A percentile compares a stretch with the other conserved stretches of the same genome.
Evolutionary conservation across 2,329 filamentous ascomycete genomes (phyloP).

Genomic region (Zasmidium cellare): DNA sequence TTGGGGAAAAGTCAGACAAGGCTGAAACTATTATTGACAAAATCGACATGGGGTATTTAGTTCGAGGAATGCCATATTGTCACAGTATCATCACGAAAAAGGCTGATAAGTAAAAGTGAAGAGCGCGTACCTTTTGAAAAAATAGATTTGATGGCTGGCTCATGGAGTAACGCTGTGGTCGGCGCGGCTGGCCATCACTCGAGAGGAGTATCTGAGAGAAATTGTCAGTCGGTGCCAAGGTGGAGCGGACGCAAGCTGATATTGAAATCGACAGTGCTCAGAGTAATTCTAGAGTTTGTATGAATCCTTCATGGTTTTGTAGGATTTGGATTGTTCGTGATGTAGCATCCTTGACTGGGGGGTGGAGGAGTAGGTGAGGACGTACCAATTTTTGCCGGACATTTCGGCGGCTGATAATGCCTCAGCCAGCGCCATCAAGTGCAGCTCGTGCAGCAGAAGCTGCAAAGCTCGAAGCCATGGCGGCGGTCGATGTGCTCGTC

Average conservation of each 20-base stretch:
- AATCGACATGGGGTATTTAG: conserved; percentile 64
- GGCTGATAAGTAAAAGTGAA: not conserved
- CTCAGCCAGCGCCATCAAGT: not conserved
- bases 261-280: conserved; percentile 37
- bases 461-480: not conserved
- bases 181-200: not conserved
- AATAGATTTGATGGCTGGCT: not conserved
- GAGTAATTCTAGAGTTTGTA: conserved; percentile 59
- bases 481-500: not conserved
- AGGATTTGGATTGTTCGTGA: conserved; percentile 61
- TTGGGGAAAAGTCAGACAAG: conserved; percentile 59
- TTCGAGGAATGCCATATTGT: conserved; percentile 71
- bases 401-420: not conserved
- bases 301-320: conserved; percentile 54
- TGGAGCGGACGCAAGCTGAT: not conserved
- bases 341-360: conserved; percentile 27
- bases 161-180: not conserved
- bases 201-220: not conserved
- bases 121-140: conserved; percentile 19
- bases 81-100: conserved; percentile 59
- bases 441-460: not conserved
- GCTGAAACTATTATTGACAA: conserved; percentile 66
- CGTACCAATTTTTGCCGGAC: conserved; percentile 9
- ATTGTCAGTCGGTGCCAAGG: not conserved
- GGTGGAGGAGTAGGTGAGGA: not conserved